Base-by-base conservation (phyloP, 2,329 filamentous ascomycete genomes). In the Arthrobotrys musiformis region DNA sequence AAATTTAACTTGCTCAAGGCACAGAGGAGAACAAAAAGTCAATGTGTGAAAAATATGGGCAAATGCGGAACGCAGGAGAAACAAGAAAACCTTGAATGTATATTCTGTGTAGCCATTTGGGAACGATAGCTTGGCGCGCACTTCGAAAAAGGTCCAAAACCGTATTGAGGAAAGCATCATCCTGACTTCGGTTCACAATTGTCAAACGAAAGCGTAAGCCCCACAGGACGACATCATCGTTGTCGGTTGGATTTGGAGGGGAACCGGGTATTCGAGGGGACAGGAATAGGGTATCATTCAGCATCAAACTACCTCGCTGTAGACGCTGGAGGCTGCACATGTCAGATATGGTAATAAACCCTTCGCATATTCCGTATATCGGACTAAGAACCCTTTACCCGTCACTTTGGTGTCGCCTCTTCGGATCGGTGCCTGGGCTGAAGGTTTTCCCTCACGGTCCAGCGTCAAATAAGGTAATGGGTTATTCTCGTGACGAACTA, bases 401-500 rank as follows among this genome's bases (percentile, higher is more conserved):
- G 37, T 72, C 68, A 58, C 62, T 37, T 48, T 37, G 67, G 68
- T 63, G 68, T 58, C 68, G 68, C 68, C 68, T 64, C 9, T 63
- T 72, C 48, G 68, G 68, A 72, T 72, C 60, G 68, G 68, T 72
- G 68, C 68, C 68, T 72, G 68, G 40, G 58, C 48, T 37, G 46
- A 56, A 44, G 22, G 22, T 61, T 61, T 54, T 52, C 50, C 30
- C 33, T 69, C 28, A 54, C 30, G 60, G 68, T 50, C 68, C 62
- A 42, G 56, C 37, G 50, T 48, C 22, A 19, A 63, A 70, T 54
- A 26, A 54, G 66, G 66, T 61, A 62, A 40, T 48, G 46, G 58
- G 50, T 42, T 19, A 13, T 72, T 64, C 68, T 72, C 58, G 68
- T 72, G 58, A 72, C 58, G 68, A 58, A 22, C 50, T 52, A 33